A percentile compares a stretch with the other conserved stretches of the same genome.
phyloP scores from a whole-genome alignment of 352 stramenopile species.

The Pythium folliculosum region DNA sequence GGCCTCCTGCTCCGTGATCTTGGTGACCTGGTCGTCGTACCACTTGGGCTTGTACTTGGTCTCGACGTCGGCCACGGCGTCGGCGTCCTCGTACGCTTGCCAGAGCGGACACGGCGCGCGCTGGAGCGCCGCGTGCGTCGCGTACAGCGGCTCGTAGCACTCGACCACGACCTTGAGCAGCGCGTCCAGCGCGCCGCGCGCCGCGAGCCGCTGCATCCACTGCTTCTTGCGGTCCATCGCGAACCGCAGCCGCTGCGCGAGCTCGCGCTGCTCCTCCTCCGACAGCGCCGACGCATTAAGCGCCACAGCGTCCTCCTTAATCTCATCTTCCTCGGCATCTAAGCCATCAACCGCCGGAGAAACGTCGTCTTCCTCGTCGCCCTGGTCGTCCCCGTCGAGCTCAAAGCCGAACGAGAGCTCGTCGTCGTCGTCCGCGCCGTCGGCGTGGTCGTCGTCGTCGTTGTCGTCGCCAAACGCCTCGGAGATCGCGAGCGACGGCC shows the following conservation, averaged over 20 bases:
- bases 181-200: slow-evolving; percentile 23
- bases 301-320: background rate
- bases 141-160: slow-evolving; percentile 67
- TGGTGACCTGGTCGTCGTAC: slow-evolving; percentile 61
- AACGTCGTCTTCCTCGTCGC: slow-evolving; percentile 8
- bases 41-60: slow-evolving; percentile 50
- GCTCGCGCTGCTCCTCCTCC: slow-evolving; percentile 28
- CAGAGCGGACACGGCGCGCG: slow-evolving; percentile 4
- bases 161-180: slow-evolving; percentile 56
- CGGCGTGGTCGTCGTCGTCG: slow-evolving; percentile 34
- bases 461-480: slow-evolving; percentile 59
- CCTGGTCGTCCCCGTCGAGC: slow-evolving; percentile 26
- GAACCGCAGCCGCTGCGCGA: slow-evolving; percentile 47
- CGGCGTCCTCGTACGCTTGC: slow-evolving; percentile 22
- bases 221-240: slow-evolving; percentile 66
- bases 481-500: slow-evolving; percentile 53
- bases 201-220: slow-evolving; percentile 58
- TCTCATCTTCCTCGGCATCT: background rate
- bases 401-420: slow-evolving; percentile 14
- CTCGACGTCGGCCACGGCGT: slow-evolving; percentile 32
- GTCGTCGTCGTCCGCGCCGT: background rate
- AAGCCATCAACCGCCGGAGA: background rate
- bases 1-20: slow-evolving; percentile 65
- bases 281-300: background rate
- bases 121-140: slow-evolving; percentile 27